Conservation (phyloP, 148 eudicot species). For the Agrostemma githago region DNA sequence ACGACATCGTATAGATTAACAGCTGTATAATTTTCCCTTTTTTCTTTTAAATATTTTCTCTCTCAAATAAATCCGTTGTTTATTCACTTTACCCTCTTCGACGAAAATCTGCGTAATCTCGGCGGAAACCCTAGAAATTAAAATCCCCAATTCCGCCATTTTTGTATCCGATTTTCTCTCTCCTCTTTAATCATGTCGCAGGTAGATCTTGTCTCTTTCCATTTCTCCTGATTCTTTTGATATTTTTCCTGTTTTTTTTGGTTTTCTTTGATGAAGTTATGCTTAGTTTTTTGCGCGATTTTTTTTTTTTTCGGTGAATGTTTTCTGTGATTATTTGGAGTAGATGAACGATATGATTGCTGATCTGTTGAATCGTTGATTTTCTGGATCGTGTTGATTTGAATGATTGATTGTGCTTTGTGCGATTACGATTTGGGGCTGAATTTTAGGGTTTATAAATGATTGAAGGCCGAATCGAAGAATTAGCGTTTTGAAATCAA, state of each 20-base stretch:
- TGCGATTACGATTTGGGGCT: not conserved
- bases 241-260: not conserved
- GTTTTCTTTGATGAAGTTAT: not conserved
- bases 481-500: not conserved
- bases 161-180: not conserved
- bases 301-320: too few species aligned
- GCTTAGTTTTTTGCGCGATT: not conserved
- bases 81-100: not conserved
- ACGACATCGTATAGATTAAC: not conserved
- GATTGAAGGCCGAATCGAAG: too few species aligned
- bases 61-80: not conserved
- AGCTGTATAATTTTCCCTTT: not conserved
- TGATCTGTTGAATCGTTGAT: conserved; percentile 2
- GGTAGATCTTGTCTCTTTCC: conserved; percentile 21
- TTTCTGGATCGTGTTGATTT: not conserved
- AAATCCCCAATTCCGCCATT: not conserved
- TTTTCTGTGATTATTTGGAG: not conserved
- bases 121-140: conserved; percentile 27
- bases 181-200: conserved; percentile 39
- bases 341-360: not conserved
- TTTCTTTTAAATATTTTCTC: not conserved
- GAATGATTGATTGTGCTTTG: conserved; percentile 2
- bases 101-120: not conserved
- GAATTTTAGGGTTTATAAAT: not conserved
- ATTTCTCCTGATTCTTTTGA: not conserved